phyloP scores from a whole-genome alignment of 208 protist species.

The Trypanosoma avium region DNA sequence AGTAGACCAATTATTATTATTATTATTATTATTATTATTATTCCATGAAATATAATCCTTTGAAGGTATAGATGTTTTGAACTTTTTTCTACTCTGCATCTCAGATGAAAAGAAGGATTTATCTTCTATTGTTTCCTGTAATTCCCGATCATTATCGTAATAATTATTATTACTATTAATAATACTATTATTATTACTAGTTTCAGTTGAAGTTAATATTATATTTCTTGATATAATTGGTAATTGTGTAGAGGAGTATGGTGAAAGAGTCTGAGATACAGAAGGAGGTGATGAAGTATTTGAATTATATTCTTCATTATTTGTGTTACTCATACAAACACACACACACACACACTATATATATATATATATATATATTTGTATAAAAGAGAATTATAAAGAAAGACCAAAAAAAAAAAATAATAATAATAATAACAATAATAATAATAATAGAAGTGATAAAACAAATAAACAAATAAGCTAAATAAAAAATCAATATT shows the following conservation, averaged over 20 bases:
- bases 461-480: not conserved
- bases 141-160: not conserved
- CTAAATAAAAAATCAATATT: not conserved
- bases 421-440: not conserved
- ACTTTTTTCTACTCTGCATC: too few relatives aligned
- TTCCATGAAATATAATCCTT: not conserved
- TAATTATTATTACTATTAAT: too few relatives aligned
- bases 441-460: not conserved
- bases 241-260: too few relatives aligned
- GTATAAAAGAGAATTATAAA: not conserved
- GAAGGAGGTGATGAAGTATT: too few relatives aligned
- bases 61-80: too few relatives aligned
- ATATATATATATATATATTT: not conserved
- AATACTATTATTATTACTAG: too few relatives aligned
- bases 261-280: too few relatives aligned
- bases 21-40: not conserved
- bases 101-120: too few relatives aligned
- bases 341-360: conserved; percentile 11
- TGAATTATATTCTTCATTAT: too few relatives aligned
- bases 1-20: not conserved
- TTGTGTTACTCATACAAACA: too few relatives aligned
- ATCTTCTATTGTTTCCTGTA: not conserved
- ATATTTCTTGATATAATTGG: too few relatives aligned
- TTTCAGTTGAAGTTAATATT: too few relatives aligned
- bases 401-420: conserved; percentile 1